These are phyloP conservation scores for Pichia insulana DNA, from an alignment of 805 yeast genomes.

Conservation along the genomic window DNA sequence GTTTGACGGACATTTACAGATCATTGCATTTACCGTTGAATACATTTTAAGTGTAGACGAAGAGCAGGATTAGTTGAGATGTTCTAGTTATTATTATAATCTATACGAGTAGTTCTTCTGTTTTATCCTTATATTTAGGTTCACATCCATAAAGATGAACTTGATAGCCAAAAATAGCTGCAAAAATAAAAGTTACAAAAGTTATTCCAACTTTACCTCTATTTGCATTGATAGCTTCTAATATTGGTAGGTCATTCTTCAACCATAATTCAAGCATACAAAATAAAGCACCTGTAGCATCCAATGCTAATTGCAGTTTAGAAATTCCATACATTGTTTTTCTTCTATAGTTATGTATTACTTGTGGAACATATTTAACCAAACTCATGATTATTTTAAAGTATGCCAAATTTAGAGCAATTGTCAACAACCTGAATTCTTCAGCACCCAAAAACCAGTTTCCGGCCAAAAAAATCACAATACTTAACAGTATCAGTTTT, in stretches of 20 bases:
- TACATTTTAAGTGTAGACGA: conserved; percentile 38
- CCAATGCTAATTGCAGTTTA: conserved; percentile 31
- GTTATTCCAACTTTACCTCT: conserved; percentile 38
- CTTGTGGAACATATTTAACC: conserved; percentile 44
- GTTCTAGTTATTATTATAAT: not conserved
- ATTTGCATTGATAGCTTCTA: conserved; percentile 28
- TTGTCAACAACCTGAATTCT: conserved; percentile 26
- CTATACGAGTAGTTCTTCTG: not conserved
- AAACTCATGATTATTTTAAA: conserved; percentile 37
- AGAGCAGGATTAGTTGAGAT: conserved; percentile 7
- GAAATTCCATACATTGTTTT: conserved; percentile 40
- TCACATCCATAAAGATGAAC: conserved; percentile 17
- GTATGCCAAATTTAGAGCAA: conserved; percentile 34
- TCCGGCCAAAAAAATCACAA: conserved; percentile 12
- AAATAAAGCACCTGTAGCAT: conserved; percentile 34
- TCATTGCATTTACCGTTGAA: conserved; percentile 47
- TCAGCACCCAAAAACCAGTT: conserved; percentile 9
- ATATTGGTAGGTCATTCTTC: conserved; percentile 25
- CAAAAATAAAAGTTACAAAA: conserved; percentile 28
- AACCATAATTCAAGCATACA: conserved; percentile 32
- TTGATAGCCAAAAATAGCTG: conserved; percentile 22
- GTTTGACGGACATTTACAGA: conserved; percentile 48
- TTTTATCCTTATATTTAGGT: not conserved
- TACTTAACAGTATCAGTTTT: conserved; percentile 9
- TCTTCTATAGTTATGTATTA: conserved; percentile 32